Evolutionary conservation across 1,284 basidiomycete genomes (phyloP).

Genomic region (Sanghuangporus baumii): DNA sequence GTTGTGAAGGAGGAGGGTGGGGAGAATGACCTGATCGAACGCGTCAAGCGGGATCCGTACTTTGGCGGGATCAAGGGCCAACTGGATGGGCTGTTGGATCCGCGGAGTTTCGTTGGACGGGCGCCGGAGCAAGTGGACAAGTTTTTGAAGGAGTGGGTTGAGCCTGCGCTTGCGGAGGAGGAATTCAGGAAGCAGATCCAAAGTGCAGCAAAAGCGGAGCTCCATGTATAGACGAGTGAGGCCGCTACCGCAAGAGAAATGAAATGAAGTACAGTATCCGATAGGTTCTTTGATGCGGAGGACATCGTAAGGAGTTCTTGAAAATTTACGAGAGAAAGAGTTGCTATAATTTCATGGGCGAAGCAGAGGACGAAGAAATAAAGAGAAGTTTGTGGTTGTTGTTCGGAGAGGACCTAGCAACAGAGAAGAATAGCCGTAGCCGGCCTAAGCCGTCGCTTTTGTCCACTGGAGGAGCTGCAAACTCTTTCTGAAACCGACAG

Average conservation of each 20-base stretch:
- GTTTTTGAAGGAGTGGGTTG: constrained; percentile 87
- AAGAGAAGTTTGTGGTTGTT: not conserved
- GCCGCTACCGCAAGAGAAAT: not conserved
- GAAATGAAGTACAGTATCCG: not conserved
- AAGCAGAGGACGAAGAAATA: not conserved
- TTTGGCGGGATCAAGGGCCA: constrained; percentile 60
- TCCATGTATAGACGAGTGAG: constrained; percentile 20
- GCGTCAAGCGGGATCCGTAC: constrained; percentile 64
- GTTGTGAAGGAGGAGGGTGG: constrained; percentile 95
- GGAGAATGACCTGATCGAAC: constrained; percentile 94
- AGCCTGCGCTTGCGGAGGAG: constrained; percentile 71
- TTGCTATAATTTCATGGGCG: not conserved
- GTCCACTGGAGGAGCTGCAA: not conserved
- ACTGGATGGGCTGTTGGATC: constrained; percentile 70
- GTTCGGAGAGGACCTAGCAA: not conserved
- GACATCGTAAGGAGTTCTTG: not conserved
- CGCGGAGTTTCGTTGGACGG: constrained; percentile 82
- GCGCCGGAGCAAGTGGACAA: constrained; percentile 91
- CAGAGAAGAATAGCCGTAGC: not conserved
- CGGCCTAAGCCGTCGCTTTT: not conserved
- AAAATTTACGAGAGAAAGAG: not conserved
- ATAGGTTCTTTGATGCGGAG: not conserved
- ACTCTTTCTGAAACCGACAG: no score
- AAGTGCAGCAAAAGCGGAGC: constrained; percentile 23
- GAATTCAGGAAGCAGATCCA: constrained; percentile 59